Conservation (phyloP, 2,329 filamentous ascomycete genomes). For the Aspergillus sp. region DNA sequence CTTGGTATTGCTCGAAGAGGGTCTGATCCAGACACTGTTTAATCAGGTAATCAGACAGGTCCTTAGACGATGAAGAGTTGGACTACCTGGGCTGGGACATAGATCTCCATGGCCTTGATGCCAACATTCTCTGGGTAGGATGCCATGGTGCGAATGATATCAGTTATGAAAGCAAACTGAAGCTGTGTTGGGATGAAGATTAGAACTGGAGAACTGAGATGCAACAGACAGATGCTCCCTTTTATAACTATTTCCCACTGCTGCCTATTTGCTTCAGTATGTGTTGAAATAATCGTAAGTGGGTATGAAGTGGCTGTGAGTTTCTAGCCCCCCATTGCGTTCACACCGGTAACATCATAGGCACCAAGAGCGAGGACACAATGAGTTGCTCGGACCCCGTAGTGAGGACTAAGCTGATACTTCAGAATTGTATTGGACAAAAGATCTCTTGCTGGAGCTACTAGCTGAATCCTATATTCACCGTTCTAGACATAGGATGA, state of each 20-base stretch:
- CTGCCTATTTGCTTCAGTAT: not conserved
- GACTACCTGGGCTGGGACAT: constrained; percentile 78
- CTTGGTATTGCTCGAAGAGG: constrained; percentile 84
- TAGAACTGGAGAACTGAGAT: not conserved
- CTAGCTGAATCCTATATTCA: not conserved
- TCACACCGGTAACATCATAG: not conserved
- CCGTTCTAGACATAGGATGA: not conserved
- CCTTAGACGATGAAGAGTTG: constrained; percentile 13
- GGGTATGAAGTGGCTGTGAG: not conserved
- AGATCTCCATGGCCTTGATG: constrained; percentile 91
- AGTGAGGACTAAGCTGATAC: not conserved
- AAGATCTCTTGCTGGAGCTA: not conserved
- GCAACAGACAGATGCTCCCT: not conserved
- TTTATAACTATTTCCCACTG: not conserved
- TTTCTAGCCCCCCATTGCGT: not conserved
- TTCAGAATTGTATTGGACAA: not conserved
- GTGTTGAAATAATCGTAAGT: not conserved
- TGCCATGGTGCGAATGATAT: constrained; percentile 58
- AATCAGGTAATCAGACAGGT: not conserved
- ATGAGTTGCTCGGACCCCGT: not conserved
- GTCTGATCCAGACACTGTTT: constrained; percentile 76
- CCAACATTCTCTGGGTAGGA: constrained; percentile 81
- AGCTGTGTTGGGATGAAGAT: not conserved
- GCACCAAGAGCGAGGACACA: not conserved
- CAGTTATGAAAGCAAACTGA: not conserved